Evolutionary conservation across 352 stramenopile genomes (phyloP), one percentile per base, ranked within the genome.

Genomic region (Pythium vanterpoolii): DNA sequence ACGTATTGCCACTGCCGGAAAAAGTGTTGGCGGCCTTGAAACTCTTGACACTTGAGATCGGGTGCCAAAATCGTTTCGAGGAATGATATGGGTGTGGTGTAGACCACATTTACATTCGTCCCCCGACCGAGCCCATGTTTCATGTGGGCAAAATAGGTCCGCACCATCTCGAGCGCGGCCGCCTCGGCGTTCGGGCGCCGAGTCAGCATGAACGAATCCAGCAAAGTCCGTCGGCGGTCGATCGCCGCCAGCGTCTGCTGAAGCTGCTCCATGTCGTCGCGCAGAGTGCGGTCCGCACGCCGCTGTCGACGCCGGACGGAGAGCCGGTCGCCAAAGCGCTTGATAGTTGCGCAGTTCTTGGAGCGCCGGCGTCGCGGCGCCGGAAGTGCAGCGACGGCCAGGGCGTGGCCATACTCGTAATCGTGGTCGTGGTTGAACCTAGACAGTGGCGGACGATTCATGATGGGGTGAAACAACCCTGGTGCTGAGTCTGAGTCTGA

Each of bases 1-100:
- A 75, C 23, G 24, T 72, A 63, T 24, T 77, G 62, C 69, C 71
- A 84, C 58, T 84, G 74, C 55, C 74, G 52, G 44, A 77, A 50
- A n/a, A 84, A 76, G 7, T 71, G 59, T 5, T 56, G 28, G 19
- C 64, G 47, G 0, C 72, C 74, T 4, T 52, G 54, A 60, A 71
- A 79, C 27, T 84, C 74, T 3, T 63, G 50, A 18, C 66, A 71
- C 40, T 62, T 55, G 42, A 84, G 48, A 48, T 79, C 62, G 18
- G 57, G 55, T 19, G 44, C 30, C 19, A 81, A 56, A 0, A 60
- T 27, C 4, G 64, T 54, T 6, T 26, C 33, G 13, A 84, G 31
- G 39, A 81, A 84, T 24, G 49, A 47, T 18, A 19, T 55, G 30
- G n/a, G n/a, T n/a, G 47, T 63, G 0, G 54, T 18, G 9, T 52